Base-by-base conservation (phyloP, 164 flowering plant species). In the Brasenia schreberi region DNA sequence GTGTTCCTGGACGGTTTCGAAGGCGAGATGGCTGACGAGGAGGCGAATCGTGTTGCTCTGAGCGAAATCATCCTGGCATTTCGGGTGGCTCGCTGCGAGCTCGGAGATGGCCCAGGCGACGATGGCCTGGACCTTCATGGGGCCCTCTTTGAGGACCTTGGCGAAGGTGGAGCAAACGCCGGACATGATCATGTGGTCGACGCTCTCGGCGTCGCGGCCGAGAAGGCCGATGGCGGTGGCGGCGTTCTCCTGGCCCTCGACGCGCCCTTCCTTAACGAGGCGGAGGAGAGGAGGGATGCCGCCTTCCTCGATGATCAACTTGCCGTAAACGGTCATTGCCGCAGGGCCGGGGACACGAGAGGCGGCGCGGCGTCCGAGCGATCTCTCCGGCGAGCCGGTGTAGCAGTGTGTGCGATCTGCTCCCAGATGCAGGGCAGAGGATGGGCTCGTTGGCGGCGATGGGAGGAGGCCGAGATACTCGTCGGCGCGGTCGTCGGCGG, bases 371-470 rank as follows among this genome's bases (percentile, higher is more conserved):
- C n/a, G n/a, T n/a, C n/a, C n/a, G n/a, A n/a, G n/a, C n/a, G n/a
- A n/a, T n/a, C n/a, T n/a, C n/a, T n/a, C n/a, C n/a, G n/a, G n/a
- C n/a, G n/a, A n/a, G 0, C 90, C 92, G 2, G 85, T 74, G 59
- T 70, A 68, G 42, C n/a, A 92, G 81, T 61, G 82, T 83, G 0
- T n/a, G 94, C 96, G 63, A 92, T 71, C 69, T 92, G 94, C 66
- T 92, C 97, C 97, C 97, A 92, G 6, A 92, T 89, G 0, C n/a
- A n/a, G 89, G 74, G 75, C 96, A 81, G n/a, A 92, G 68, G 42
- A 89, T 92, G 0, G 97, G 97, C 73, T 92, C 96, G 73, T 92
- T 89, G 3, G 90, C 79, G 0, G 97, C 97, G 16, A 92, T 92
- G 0, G 96, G 96, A 2, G 97, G 17, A 92, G 82, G 0, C 97